Evolutionary conservation across 83 land plant species (phyloP).

Genomic region (Picea engelmannii): DNA sequence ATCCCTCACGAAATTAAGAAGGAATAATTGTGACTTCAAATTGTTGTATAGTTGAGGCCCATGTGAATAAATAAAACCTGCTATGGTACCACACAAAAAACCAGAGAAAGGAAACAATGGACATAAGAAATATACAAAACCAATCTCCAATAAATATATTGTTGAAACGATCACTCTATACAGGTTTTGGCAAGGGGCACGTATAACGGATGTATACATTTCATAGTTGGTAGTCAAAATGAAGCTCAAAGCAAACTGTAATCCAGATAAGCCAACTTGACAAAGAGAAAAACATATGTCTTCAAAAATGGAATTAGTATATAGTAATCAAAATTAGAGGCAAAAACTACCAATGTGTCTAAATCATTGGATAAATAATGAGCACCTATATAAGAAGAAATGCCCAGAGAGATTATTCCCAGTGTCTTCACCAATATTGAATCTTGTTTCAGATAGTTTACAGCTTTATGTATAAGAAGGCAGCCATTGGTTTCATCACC

Average conservation of each 20-base stretch:
- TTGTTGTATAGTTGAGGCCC: background rate
- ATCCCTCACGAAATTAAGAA: background rate
- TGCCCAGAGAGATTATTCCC: too few species aligned
- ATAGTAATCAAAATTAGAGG: too few species aligned
- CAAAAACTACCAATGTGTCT: too few species aligned
- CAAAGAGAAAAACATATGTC: background rate
- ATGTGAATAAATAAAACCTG: constrained; percentile 6
- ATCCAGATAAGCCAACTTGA: constrained; percentile 6
- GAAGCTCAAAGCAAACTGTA: constrained; percentile 4
- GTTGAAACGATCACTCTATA: background rate
- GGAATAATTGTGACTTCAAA: constrained; percentile 2
- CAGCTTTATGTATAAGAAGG: too few species aligned
- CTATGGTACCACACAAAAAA: background rate
- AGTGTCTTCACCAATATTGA: too few species aligned
- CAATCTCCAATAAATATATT: constrained; percentile 3
- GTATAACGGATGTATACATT: background rate
- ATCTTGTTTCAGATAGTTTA: too few species aligned
- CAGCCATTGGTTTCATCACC: too few species aligned
- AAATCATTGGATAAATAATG: too few species aligned
- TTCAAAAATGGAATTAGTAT: too few species aligned
- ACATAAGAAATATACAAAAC: background rate
- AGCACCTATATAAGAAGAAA: too few species aligned
- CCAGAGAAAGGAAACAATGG: background rate
- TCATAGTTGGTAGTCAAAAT: background rate
- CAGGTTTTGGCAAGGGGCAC: background rate